phyloP scores from a whole-genome alignment of 352 stramenopile species.

The Nothophytophthora sp. region DNA sequence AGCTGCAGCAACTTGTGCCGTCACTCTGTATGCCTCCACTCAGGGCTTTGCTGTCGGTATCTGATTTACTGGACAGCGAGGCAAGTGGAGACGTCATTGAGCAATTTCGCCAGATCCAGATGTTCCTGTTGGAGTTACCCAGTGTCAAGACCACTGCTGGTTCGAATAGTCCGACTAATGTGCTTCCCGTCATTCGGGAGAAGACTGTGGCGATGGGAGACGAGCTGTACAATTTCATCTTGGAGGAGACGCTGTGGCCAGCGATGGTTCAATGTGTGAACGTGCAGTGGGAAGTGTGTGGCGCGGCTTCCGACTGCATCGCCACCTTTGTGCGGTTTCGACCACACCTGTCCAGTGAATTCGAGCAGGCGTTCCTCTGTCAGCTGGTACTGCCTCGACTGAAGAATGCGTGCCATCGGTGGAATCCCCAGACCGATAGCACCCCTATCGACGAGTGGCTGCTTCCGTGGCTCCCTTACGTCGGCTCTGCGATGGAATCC shows the following conservation, averaged over 20 bases:
- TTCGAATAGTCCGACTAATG: conserved; percentile 12
- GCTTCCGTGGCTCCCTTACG: conserved; percentile 56
- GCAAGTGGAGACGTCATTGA: conserved; percentile 27
- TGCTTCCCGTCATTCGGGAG: conserved; percentile 72
- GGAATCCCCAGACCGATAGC: conserved; percentile 47
- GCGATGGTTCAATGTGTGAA: conserved; percentile 67
- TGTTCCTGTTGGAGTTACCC: conserved; percentile 60
- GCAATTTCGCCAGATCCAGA: conserved; percentile 57
- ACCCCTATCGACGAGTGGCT: conserved; percentile 81
- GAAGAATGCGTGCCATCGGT: conserved; percentile 69
- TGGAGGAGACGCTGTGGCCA: conserved; percentile 79
- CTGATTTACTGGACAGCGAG: conserved; percentile 39
- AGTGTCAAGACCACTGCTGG: conserved; percentile 5
- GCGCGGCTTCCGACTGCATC: conserved; percentile 35
- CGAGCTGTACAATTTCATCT: conserved; percentile 77
- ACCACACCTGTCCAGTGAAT: conserved; percentile 51
- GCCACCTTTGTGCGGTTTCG: conserved; percentile 48
- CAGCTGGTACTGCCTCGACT: conserved; percentile 71
- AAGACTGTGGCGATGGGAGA: conserved; percentile 55
- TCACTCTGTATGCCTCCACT: conserved; percentile 68
- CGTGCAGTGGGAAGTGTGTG: conserved; percentile 58
- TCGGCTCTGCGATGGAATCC: conserved; percentile 45
- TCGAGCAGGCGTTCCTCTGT: conserved; percentile 54
- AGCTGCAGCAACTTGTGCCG: conserved; percentile 66
- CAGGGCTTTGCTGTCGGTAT: conserved; percentile 42